phyloP scores from a whole-genome alignment of 2,329 filamentous ascomycete species.

The Nemania bipapillata region DNA sequence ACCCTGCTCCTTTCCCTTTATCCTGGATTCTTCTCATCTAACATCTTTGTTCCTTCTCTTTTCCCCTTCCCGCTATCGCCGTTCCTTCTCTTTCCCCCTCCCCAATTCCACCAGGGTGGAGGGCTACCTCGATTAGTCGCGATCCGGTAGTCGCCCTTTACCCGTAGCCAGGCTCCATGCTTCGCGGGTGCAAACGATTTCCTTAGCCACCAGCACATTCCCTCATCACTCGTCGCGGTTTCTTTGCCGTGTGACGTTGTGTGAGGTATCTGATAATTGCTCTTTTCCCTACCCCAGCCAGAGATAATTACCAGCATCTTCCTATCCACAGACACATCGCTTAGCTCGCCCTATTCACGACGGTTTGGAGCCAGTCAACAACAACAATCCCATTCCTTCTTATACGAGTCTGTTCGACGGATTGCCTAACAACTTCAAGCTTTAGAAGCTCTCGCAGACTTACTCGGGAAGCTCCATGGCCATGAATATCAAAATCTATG shows the following conservation, averaged over 20 bases:
- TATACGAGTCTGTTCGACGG: background rate
- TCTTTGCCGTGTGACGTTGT: slow-evolving; percentile 28
- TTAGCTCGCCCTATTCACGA: slow-evolving; percentile 1
- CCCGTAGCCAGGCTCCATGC: slow-evolving; percentile 33
- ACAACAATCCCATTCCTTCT: slow-evolving; percentile 11
- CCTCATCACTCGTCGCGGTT: slow-evolving; percentile 16
- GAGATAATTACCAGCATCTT: background rate
- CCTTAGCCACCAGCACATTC: slow-evolving; percentile 33
- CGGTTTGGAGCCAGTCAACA: slow-evolving; percentile 8
- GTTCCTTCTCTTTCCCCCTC: slow-evolving; percentile 44
- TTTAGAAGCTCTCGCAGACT: slow-evolving; percentile 7
- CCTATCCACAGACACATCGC: slow-evolving; percentile 14
- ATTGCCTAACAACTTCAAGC: slow-evolving; percentile 26
- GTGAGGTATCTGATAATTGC: slow-evolving; percentile 29
- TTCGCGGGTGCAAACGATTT: slow-evolving; percentile 40
- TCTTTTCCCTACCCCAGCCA: slow-evolving; percentile 9
- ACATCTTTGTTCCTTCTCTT: slow-evolving; percentile 39
- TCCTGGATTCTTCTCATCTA: slow-evolving; percentile 40
- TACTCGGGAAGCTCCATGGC: slow-evolving; percentile 15
- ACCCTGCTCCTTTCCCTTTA: slow-evolving; percentile 44
- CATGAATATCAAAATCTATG: slow-evolving; percentile 27
- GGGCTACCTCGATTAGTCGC: slow-evolving; percentile 45
- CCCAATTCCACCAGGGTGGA: slow-evolving; percentile 42
- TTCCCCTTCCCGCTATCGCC: slow-evolving; percentile 42
- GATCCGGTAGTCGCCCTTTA: slow-evolving; percentile 43